Percentiles rank a stretch among this genome's conserved stretches.
Evolutionary conservation across 257 asterid genomes (phyloP).

Genomic region (Thymus mandschuricus): DNA sequence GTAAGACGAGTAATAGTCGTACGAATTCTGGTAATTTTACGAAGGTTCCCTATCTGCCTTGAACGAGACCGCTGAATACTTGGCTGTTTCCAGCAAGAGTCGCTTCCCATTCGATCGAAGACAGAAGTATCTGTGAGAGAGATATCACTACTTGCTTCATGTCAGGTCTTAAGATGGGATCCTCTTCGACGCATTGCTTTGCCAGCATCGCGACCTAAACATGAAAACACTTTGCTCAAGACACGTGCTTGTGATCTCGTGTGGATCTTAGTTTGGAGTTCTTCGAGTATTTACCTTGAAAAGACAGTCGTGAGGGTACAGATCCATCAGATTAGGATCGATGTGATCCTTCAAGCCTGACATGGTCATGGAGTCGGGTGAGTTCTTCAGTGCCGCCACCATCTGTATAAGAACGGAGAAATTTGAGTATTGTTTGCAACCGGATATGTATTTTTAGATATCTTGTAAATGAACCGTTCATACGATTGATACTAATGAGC

Average conservation of each 20-base stretch:
- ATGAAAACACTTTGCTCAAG: neutral
- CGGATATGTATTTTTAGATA: slow-evolving; percentile 7
- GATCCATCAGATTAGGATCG: slow-evolving; percentile 77
- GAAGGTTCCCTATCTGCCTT: slow-evolving; percentile 64
- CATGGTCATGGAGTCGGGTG: slow-evolving; percentile 86
- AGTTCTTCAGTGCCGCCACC: slow-evolving; percentile 76
- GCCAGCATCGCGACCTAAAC: slow-evolving; percentile 78
- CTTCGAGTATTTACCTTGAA: slow-evolving; percentile 62
- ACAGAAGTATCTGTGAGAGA: slow-evolving; percentile 83
- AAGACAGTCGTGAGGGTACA: slow-evolving; percentile 93
- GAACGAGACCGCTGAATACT: slow-evolving; percentile 96
- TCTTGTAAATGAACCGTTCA: neutral
- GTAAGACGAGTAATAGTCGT: neutral
- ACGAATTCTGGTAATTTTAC: neutral
- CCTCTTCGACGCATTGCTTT: slow-evolving; percentile 91
- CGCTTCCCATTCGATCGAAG: slow-evolving; percentile 99
- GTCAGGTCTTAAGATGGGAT: slow-evolving; percentile 91
- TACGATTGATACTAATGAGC: slow-evolving; percentile 88
- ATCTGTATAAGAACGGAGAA: slow-evolving; percentile 51
- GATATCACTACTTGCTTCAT: slow-evolving; percentile 93
- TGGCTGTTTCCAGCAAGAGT: slow-evolving; percentile 99
- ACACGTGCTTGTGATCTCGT: neutral
- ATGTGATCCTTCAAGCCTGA: slow-evolving; percentile 77
- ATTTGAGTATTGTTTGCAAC: neutral
- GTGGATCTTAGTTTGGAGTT: neutral